A percentile compares a stretch with the other conserved stretches of the same genome.
Evolutionary conservation across 257 asterid species (phyloP).

Genomic region (Echites panduratus): DNA sequence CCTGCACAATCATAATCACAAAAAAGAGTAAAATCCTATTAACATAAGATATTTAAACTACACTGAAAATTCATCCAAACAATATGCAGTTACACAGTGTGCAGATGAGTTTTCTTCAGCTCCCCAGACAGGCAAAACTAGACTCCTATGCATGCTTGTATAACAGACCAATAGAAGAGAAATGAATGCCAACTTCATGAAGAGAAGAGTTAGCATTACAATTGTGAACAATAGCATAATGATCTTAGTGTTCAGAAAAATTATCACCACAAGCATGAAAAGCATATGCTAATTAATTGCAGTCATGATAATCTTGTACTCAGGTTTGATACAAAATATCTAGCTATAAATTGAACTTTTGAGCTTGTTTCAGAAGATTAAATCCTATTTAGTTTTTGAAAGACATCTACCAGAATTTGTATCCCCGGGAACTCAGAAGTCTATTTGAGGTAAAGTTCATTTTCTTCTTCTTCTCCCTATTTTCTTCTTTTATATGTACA

Average conservation of each 20-base stretch:
- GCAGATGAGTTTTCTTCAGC: not conserved
- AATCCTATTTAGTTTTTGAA: not conserved
- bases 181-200: not conserved
- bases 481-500: too few relatives aligned
- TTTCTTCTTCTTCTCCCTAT: not conserved
- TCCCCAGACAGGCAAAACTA: not conserved
- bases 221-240: too few relatives aligned
- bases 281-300: not conserved
- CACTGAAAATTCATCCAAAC: not conserved
- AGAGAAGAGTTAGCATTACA: not conserved
- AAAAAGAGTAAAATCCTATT: not conserved
- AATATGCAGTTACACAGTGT: not conserved
- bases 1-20: not conserved
- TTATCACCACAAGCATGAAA: not conserved
- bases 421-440: not conserved
- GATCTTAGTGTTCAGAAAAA: not conserved
- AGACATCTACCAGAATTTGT: not conserved
- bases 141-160: not conserved
- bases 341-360: not conserved
- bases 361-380: not conserved
- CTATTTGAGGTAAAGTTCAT: not conserved
- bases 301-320: not conserved
- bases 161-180: not conserved
- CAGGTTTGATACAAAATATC: not conserved
- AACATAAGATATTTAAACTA: not conserved